Conservation (phyloP, 2,329 filamentous ascomycete species). For the Xylaria sp. region DNA sequence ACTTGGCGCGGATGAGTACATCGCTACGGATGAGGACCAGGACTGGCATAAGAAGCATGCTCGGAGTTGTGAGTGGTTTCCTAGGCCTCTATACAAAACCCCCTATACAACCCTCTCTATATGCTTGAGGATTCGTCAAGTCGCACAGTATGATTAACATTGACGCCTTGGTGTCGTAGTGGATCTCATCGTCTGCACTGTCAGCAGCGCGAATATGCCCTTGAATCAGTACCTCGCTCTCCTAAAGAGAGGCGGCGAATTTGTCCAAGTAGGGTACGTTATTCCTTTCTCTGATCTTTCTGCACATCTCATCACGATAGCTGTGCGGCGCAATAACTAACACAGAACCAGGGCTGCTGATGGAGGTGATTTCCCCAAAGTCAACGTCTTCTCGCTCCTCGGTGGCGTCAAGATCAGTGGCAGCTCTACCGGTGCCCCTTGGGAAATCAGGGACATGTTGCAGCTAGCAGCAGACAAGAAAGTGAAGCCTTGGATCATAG, state of each 20-base stretch:
- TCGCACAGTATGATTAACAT: neutral
- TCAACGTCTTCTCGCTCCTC: constrained; percentile 65
- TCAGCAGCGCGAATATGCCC: constrained; percentile 62
- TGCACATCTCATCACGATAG: neutral
- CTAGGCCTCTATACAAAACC: too few relatives aligned
- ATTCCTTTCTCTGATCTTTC: too few relatives aligned
- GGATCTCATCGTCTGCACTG: constrained; percentile 66
- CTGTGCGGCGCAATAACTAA: neutral
- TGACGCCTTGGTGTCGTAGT: constrained; percentile 40
- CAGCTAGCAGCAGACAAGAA: constrained; percentile 62
- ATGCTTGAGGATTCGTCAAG: neutral
- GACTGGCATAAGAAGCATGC: constrained; percentile 60
- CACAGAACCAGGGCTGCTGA: constrained; percentile 57
- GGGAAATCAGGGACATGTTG: constrained; percentile 67
- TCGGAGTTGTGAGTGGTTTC: constrained; percentile 40
- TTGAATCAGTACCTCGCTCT: constrained; percentile 65
- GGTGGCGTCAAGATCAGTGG: constrained; percentile 57
- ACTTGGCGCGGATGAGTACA: constrained; percentile 61
- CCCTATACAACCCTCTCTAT: too few relatives aligned
- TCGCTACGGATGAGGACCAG: constrained; percentile 53
- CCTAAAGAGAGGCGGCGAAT: constrained; percentile 63
- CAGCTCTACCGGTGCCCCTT: constrained; percentile 54
- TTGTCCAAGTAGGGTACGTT: constrained; percentile 66
- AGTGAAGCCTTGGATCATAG: constrained; percentile 62
- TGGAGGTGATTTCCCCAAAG: constrained; percentile 48